Base-by-base conservation (phyloP, 2,329 filamentous ascomycete species). In the Fusarium stilboides region DNA sequence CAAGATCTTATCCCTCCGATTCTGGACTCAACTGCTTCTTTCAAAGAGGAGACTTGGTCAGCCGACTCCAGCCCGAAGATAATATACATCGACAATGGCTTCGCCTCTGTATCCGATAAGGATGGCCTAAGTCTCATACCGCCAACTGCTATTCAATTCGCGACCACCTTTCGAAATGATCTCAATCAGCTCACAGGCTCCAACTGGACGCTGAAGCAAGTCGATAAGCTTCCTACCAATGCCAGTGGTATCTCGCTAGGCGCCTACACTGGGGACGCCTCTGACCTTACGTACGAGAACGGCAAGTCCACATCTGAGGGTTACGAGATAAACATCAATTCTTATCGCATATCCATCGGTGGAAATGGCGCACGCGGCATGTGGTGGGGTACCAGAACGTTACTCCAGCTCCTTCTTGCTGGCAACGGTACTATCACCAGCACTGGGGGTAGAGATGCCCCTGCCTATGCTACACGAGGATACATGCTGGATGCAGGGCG, bases 311-410 rank as follows among this genome's bases (percentile, higher is more conserved):
- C 47, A 3, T 50, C 61, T 13, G 62, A 65, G 33, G 61, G 62
- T 1, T 65, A 65, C 10, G 62, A 65, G 9, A 40, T 65, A 17
- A 44, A 26, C 2, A 28, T 55, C 15, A 65, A 65, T 19, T 34
- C 61, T 5, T n/a, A 43, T 15, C 54, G 62, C 7, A 15, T 65
- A 0, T 65, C 47, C 14, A 65, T 65, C 12, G 47, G 62, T 2
- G 61, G 62, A 26, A 60, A 26, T n/a, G 62, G 62, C 7, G 62
- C 62, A 2, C 62, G 61, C 0, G 62, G 62, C 17, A 61, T 65
- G 62, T 65, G 61, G 54, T 65, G 62, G 62, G 62, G 62, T 15
- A 65, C 62, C 3, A 50, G 62, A 6, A 65, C 62, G 0, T 42
- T 65, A 6, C 54, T 65, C 7, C 62, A 65, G 8, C 61, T 65